These are phyloP conservation scores for Orbilia quercus DNA, from an alignment of 2,329 filamentous ascomycete species.

Conservation along the genomic window DNA sequence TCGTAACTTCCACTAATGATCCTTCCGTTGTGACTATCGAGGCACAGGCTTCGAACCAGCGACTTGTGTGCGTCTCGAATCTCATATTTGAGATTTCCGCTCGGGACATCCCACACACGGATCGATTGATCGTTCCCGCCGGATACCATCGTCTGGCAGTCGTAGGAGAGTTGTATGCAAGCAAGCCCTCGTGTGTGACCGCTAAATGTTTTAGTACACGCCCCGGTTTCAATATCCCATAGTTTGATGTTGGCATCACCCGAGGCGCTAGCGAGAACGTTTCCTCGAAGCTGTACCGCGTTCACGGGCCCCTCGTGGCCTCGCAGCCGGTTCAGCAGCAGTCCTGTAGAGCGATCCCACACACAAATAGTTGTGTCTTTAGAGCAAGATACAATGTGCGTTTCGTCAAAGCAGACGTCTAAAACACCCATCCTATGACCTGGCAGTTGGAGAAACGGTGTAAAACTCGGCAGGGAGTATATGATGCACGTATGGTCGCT, in stretches of 20 bases:
- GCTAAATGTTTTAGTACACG: constrained; percentile 87
- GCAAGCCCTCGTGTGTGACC: constrained; percentile 93
- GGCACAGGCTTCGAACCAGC: constrained; percentile 87
- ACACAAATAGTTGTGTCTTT: constrained; percentile 95
- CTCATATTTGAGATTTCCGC: constrained; percentile 78
- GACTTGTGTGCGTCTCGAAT: constrained; percentile 81
- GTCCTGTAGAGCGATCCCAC: constrained; percentile 86
- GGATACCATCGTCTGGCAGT: constrained; percentile 90
- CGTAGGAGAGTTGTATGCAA: constrained; percentile 94
- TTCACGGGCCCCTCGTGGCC: constrained; percentile 95
- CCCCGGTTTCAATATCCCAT: constrained; percentile 91
- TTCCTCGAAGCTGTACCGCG: constrained; percentile 91
- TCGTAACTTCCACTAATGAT: constrained; percentile 95
- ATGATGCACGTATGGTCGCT: constrained; percentile 92
- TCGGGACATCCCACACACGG: constrained; percentile 94
- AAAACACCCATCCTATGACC: constrained; percentile 89
- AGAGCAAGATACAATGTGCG: constrained; percentile 94
- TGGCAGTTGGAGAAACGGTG: constrained; percentile 79
- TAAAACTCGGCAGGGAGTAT: constrained; percentile 84
- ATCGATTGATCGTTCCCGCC: constrained; percentile 96
- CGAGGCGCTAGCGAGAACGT: constrained; percentile 90
- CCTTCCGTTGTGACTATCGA: constrained; percentile 85
- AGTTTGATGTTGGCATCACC: constrained; percentile 93
- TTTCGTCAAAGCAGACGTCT: constrained; percentile 90
- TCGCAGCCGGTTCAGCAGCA: constrained; percentile 78